Conservation (phyloP, 73 alveolate genomes). For the Paramecium bursaria region DNA sequence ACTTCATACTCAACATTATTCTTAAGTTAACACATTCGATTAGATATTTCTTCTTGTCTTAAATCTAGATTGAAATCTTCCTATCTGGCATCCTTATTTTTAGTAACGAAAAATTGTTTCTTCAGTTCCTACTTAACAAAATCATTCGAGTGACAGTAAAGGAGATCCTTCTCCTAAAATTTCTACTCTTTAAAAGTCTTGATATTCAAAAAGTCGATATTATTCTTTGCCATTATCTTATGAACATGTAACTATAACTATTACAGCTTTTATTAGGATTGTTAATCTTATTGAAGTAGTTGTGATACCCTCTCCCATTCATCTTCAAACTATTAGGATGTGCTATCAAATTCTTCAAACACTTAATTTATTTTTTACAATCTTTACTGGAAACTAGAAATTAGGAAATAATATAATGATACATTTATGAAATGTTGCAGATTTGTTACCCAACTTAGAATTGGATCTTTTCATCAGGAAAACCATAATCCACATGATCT, state of each 20-base stretch:
- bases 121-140: constrained; percentile 7
- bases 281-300: neutral
- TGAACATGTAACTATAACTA: constrained; percentile 6
- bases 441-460: constrained; percentile 10
- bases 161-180: neutral
- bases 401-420: neutral
- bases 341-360: constrained; percentile 47
- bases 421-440: constrained; percentile 34
- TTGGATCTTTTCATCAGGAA: constrained; percentile 23
- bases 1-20: neutral
- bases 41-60: neutral
- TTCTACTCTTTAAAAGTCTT: constrained; percentile 37
- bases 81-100: neutral
- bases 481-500: constrained; percentile 55
- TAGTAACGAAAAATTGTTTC: neutral
- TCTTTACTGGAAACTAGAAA: neutral
- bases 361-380: neutral
- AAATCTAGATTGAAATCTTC: constrained; percentile 1
- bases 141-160: constrained; percentile 47
- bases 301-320: constrained; percentile 47
- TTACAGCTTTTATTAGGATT: constrained; percentile 12
- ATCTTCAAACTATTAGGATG: constrained; percentile 38
- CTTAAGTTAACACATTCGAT: neutral
- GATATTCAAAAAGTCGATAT: neutral
- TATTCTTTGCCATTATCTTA: constrained; percentile 23